phyloP scores from a whole-genome alignment of 2,329 filamentous ascomycete species.

The Dactylonectria macrodidyma region DNA sequence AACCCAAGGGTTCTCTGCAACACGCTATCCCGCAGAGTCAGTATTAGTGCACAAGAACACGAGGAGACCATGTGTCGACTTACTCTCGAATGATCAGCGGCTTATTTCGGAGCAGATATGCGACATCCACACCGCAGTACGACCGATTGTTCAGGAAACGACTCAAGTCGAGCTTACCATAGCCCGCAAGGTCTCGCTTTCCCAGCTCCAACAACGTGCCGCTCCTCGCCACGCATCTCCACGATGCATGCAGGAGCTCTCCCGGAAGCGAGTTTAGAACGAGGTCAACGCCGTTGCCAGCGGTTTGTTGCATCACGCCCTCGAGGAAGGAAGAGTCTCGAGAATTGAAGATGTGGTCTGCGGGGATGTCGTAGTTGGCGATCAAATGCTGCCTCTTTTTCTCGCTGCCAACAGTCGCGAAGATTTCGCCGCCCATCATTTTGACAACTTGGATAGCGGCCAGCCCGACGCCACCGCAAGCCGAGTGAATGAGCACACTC shows the following conservation, averaged over 20 bases:
- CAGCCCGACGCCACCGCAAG: conserved; percentile 50
- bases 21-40: conserved; percentile 1
- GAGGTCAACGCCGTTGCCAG: conserved; percentile 51
- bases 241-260: conserved; percentile 50
- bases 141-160: conserved; percentile 38
- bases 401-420: conserved; percentile 37
- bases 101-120: conserved; percentile 14
- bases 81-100: conserved; percentile 13
- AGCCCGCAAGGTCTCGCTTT: conserved; percentile 47
- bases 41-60: neutral
- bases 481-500: conserved; percentile 54
- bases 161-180: conserved; percentile 29
- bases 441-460: conserved; percentile 49
- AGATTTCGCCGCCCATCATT: conserved; percentile 45
- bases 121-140: conserved; percentile 38
- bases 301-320: conserved; percentile 46
- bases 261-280: conserved; percentile 53
- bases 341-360: conserved; percentile 51
- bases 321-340: conserved; percentile 46
- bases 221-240: conserved; percentile 52
- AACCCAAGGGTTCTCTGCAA: conserved; percentile 30
- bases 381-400: conserved; percentile 51
- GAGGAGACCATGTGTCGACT: neutral
- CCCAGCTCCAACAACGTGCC: conserved; percentile 56
- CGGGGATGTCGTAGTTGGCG: conserved; percentile 45